Percentiles rank a stretch among this genome's conserved stretches.
These are phyloP conservation scores for Clavispora carvajalis DNA, from an alignment of 805 yeast species.

Conservation along the genomic window DNA sequence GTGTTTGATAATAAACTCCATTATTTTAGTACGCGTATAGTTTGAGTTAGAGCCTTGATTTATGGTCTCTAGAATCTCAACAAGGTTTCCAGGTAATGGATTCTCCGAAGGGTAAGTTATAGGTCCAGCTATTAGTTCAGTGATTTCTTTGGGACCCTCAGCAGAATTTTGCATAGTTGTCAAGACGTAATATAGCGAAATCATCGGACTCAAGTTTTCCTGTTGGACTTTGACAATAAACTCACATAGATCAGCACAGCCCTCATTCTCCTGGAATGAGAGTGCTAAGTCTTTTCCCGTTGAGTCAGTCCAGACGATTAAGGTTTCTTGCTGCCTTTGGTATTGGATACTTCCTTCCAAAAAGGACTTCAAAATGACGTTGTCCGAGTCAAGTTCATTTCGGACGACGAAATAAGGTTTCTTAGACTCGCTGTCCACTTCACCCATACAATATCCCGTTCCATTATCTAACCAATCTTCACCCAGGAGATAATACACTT, in stretches of 20 bases:
- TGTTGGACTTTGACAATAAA: slow-evolving; percentile 68
- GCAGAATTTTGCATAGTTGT: slow-evolving; percentile 19
- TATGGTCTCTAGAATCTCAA: slow-evolving; percentile 49
- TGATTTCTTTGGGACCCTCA: slow-evolving; percentile 41
- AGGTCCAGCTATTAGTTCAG: slow-evolving; percentile 80
- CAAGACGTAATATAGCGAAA: slow-evolving; percentile 63
- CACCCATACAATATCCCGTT: slow-evolving; percentile 85
- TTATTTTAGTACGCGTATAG: slow-evolving; percentile 57
- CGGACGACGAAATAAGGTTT: slow-evolving; percentile 65
- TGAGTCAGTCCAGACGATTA: slow-evolving; percentile 89
- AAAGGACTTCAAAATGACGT: slow-evolving; percentile 55
- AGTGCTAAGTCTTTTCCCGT: slow-evolving; percentile 74
- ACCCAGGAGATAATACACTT: slow-evolving; percentile 77
- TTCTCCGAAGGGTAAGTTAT: slow-evolving; percentile 53
- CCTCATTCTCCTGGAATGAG: slow-evolving; percentile 87
- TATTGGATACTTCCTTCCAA: slow-evolving; percentile 77
- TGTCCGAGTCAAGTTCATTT: slow-evolving; percentile 58
- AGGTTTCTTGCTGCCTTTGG: slow-evolving; percentile 90
- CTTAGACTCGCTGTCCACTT: slow-evolving; percentile 27
- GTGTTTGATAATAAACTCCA: slow-evolving; percentile 47
- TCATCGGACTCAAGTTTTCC: slow-evolving; percentile 49
- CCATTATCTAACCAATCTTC: slow-evolving; percentile 91
- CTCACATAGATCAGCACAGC: slow-evolving; percentile 79
- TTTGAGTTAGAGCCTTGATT: slow-evolving; percentile 58
- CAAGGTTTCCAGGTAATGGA: slow-evolving; percentile 49